Evolutionary conservation across 768 basidiomycete species (phyloP), one percentile per base, ranked within the genome.

Genomic region (Wakefieldia striispora): DNA sequence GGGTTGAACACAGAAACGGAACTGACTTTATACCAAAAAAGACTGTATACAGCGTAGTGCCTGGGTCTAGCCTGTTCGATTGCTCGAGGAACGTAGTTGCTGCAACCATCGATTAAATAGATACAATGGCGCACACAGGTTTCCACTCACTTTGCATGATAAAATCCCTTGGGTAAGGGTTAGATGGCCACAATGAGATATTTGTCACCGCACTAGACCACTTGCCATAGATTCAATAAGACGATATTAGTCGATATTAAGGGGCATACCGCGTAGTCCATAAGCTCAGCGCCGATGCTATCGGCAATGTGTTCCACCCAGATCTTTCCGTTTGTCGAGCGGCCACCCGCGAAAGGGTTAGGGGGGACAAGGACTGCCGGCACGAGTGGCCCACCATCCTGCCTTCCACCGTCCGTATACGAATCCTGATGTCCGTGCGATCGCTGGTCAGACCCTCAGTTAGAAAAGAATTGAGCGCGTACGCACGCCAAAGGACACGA

Each of bases 11-110:
- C 33, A 4, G 27, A 19, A 38, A 23, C n/a, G 11, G 16, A 13
- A 16, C 75, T 45, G 47, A 78, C 77, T 79, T 81, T 47, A 80
- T 81, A 10, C 79, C 80, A 50, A 81, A 80, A 58, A 81, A 81
- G 9, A 77, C 57, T 2, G 71, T 70, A 45, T 79, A 81, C 7
- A 81, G 62, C 3, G 80, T 80, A 2, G 75, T 76, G 1, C 65
- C 60, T 0, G 79, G 72, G 52, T 80, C 67, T 6, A 81, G 63
- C 0, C 65, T 44, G 51, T 81, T 65, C 1, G 63, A 62, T 51
- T 79, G 79, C n/a, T 65, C 53, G 19, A 80, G 55, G 55, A 79
- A 81, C 3, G 60, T 70, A 9, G 64, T 50, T 39, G 73, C 78
- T 81, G 29, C 21, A 1, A n/a, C 34, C 21, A 36, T 23, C 27